These are phyloP conservation scores for Aleurites moluccanus DNA, from an alignment of 441 rosid genomes.

Conservation along the genomic window DNA sequence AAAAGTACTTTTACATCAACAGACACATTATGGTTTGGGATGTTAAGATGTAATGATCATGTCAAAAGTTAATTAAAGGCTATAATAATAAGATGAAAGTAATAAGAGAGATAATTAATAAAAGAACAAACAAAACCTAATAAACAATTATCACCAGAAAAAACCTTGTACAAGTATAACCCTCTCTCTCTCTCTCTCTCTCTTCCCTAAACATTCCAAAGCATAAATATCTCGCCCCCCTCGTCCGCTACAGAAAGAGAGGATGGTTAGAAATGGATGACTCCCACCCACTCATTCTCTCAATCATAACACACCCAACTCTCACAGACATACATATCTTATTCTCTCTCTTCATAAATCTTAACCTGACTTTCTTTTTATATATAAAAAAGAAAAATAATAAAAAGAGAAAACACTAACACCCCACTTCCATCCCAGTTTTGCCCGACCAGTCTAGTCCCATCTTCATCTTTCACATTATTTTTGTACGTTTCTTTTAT, in stretches of 20 bases:
- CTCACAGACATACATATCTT: background rate
- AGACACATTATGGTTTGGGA: background rate
- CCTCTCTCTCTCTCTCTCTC: no score
- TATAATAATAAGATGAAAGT: background rate
- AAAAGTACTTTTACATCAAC: background rate
- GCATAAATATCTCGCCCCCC: slow-evolving; percentile 48
- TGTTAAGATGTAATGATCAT: background rate
- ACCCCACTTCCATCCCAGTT: slow-evolving; percentile 31
- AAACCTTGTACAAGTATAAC: no score
- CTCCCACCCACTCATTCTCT: slow-evolving; percentile 63
- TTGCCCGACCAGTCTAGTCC: slow-evolving; percentile 57
- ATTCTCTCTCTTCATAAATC: slow-evolving; percentile 16
- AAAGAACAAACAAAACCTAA: no score
- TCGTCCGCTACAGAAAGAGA: slow-evolving; percentile 49
- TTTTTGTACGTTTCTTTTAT: slow-evolving; percentile 27
- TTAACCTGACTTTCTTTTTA: background rate
- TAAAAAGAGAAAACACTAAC: background rate
- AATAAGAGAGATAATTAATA: no score
- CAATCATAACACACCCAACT: slow-evolving; percentile 40
- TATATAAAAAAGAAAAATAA: background rate
- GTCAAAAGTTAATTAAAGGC: background rate
- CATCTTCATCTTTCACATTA: slow-evolving; percentile 33
- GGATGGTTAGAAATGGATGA: slow-evolving; percentile 22
- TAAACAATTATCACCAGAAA: no score
- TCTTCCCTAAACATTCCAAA: slow-evolving; percentile 37